A percentile compares a stretch with the other conserved stretches of the same genome.
These are phyloP conservation scores for Udeniomyces megalosporus DNA, from an alignment of 768 basidiomycete species.

Conservation along the genomic window DNA sequence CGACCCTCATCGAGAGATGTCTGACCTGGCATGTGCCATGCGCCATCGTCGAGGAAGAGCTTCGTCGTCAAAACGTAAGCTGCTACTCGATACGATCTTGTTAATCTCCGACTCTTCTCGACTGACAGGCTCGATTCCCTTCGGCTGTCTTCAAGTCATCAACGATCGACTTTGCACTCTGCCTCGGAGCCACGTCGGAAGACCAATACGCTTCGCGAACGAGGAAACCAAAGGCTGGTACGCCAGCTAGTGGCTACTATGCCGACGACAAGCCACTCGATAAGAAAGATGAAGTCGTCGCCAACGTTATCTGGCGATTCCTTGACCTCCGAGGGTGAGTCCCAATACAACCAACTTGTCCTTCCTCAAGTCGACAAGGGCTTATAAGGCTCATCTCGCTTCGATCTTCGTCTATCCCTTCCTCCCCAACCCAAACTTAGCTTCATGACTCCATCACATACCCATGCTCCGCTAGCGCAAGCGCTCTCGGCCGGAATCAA, in stretches of 20 bases:
- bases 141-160: constrained; percentile 47
- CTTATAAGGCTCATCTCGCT: background rate
- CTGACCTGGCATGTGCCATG: constrained; percentile 78
- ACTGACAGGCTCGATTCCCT: background rate
- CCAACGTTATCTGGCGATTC: constrained; percentile 97
- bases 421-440: constrained; percentile 31
- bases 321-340: constrained; percentile 84
- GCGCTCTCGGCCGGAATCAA: constrained; percentile 76
- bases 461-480: constrained; percentile 72
- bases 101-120: background rate
- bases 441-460: constrained; percentile 75
- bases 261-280: constrained; percentile 44
- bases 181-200: constrained; percentile 72
- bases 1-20: constrained; percentile 73
- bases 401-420: constrained; percentile 9
- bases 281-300: constrained; percentile 96
- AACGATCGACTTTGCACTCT: constrained; percentile 89
- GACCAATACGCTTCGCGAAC: constrained; percentile 71
- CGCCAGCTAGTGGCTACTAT: constrained; percentile 16
- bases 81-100: background rate
- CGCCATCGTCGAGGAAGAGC: constrained; percentile 73
- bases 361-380: background rate
- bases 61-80: constrained; percentile 78
- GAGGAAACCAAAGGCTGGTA: constrained; percentile 33
- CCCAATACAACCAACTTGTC: too few species aligned